Conservation (phyloP, 306 rosid species). For the Acacia melanoxylon region DNA sequence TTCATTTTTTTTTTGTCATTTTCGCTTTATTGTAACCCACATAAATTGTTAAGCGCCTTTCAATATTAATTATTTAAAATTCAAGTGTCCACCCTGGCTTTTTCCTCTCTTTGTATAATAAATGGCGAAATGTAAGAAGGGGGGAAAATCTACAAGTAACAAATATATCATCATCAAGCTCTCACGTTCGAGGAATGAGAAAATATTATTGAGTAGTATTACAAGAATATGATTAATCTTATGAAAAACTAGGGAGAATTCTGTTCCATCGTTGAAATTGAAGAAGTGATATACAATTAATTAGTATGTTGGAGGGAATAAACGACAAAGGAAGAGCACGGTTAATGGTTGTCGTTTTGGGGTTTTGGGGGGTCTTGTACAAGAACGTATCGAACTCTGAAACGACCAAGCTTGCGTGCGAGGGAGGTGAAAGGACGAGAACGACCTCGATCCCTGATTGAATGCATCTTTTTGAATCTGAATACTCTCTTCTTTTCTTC, state of each 20-base stretch:
- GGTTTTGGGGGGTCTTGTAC: neutral
- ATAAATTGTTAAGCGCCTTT: too few species aligned
- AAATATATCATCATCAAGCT: neutral
- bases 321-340: neutral
- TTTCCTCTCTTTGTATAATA: too few species aligned
- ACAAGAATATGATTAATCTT: too few species aligned
- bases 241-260: neutral
- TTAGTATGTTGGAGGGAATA: neutral
- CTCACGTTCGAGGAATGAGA: neutral
- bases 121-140: neutral
- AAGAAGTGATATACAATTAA: neutral
- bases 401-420: neutral
- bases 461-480: neutral
- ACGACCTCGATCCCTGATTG: neutral
- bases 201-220: neutral
- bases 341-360: neutral
- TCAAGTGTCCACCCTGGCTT: too few species aligned
- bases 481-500: neutral
- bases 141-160: neutral
- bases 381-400: neutral
- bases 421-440: neutral
- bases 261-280: neutral
- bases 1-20: too few species aligned
- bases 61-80: too few species aligned
- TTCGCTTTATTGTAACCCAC: too few species aligned